phyloP scores from a whole-genome alignment of 1,284 basidiomycete genomes.

The Malassezia restricta region DNA sequence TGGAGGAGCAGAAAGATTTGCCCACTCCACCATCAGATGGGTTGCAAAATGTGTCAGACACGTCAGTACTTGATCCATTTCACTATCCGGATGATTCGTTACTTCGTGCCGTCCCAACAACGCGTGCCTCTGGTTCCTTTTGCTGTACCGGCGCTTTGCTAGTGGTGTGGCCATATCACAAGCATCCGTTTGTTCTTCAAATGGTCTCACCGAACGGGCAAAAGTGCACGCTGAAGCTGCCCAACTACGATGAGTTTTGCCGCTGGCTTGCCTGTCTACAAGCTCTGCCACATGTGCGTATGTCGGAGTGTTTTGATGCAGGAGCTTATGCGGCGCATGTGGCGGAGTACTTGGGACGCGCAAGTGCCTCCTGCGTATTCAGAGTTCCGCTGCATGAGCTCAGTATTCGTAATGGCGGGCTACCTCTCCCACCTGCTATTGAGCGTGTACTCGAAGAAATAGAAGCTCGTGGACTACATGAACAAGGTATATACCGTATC shows the following conservation, averaged over 20 bases:
- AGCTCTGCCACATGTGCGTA: slow-evolving; percentile 6
- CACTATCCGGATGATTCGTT: slow-evolving; percentile 3
- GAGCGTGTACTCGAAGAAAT: slow-evolving; percentile 42
- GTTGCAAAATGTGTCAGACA: background rate
- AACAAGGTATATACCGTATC: slow-evolving; percentile 45
- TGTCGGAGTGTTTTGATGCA: slow-evolving; percentile 6
- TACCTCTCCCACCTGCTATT: slow-evolving; percentile 30
- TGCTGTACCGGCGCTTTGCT: slow-evolving; percentile 22
- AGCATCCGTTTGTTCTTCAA: slow-evolving; percentile 38
- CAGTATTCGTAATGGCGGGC: slow-evolving; percentile 22
- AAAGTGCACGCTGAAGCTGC: slow-evolving; percentile 36
- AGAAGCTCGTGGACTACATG: slow-evolving; percentile 37
- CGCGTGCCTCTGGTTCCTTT: slow-evolving; percentile 6
- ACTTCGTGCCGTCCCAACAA: slow-evolving; percentile 18
- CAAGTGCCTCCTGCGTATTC: slow-evolving; percentile 23
- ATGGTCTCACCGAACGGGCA: slow-evolving; percentile 29
- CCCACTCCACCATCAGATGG: background rate
- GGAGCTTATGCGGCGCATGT: slow-evolving; percentile 16
- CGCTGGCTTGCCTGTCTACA: slow-evolving; percentile 34
- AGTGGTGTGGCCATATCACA: slow-evolving; percentile 34
- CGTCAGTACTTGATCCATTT: background rate
- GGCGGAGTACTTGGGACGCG: slow-evolving; percentile 5
- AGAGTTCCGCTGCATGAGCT: slow-evolving; percentile 26
- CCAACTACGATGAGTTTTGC: slow-evolving; percentile 25
- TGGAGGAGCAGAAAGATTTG: background rate